Base-by-base conservation (phyloP, 345 rosid genomes). In the Murraya koenigii region DNA sequence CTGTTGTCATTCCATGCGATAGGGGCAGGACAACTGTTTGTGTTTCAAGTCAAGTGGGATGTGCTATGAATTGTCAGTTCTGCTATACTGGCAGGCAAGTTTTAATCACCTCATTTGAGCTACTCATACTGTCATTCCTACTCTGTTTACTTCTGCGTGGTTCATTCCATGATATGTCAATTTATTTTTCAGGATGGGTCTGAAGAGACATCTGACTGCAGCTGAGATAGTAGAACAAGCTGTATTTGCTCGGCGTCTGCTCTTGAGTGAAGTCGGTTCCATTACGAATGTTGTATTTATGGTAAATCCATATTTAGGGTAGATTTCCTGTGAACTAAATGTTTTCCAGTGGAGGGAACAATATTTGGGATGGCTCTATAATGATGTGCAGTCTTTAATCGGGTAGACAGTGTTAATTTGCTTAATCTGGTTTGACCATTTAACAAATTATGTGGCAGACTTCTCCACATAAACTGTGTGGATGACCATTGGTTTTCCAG, bases 51-150 rank as follows among this genome's bases (percentile, higher is more conserved):
- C 97, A 93, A 86, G 98, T 91, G 11, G 98, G 98, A 19, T 95
- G 97, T 47, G 97, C 97, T 69, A 92, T 96, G 98, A 92, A 92
- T 81, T 96, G 99, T 80, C 99, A 96, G 82, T 96, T 93, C 89
- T 96, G 97, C 84, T 96, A 81, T 83, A 90, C 97, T 64, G 95
- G 99, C 81, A 91, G 99, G 97, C 77, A 77, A 82, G 85, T 41
- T 15, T 70, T 33, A 35, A 35, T 69, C 52, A 75, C 8, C 32
- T 61, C 7, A 9, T 65, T 56, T 76, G 58, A 56, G 77, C 22
- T 56, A 75, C 30, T 26, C 26, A 49, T 8, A 47, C 44, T 68
- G 10, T 61, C 35, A 8, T 52, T 55, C 33, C 32, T 32, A 13
- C 35, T 62, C 22, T 72, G 13, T 61, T 78, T 8, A 20, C 68